Base-by-base conservation (phyloP, 1,284 basidiomycete species). In the Butyriboletus appendiculatus region DNA sequence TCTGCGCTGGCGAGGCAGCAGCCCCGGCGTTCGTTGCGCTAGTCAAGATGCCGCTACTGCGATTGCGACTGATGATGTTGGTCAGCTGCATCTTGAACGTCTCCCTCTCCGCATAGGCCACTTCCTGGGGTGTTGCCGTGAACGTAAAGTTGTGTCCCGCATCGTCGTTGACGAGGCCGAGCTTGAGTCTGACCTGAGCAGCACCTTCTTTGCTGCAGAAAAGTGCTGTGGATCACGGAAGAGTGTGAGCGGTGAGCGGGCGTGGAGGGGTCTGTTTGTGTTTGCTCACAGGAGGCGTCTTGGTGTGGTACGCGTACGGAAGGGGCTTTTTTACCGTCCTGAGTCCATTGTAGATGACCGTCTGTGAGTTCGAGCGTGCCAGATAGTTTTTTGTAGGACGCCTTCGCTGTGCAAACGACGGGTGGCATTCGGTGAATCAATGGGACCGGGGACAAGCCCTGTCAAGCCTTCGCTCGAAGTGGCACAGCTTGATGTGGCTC, bases 201-300 rank as follows among this genome's bases (percentile, higher is more conserved):
- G 88, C 82, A 53, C 86, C 87, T 61, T 88, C 86, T 65, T 92
- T 93, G 69, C 88, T 91, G 61, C 88, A 90, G 68, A 92, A 92
- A 34, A 93, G 76, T 15, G 86, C 90, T 91, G 64, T 47, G 0
- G 28, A n/a, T 16, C n/a, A n/a, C n/a, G n/a, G n/a, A n/a, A n/a
- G 11, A 37, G 38, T 6, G 37, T 53, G 46, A 52, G 47, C 26
- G 7, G 12, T 14, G 24, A 20, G 35, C 28, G 8, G 18, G 24
- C 30, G 35, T 62, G 26, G 37, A 43, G 48, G 51, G 42, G 51
- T 37, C n/a, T n/a, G n/a, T n/a, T n/a, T 34, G 7, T 26, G 26
- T 26, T 54, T 0, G 80, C 86, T 77, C 54, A 92, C 90, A 85
- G 48, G 80, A 69, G 39, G 83, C 79, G 52, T 88, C 82, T 56